Evolutionary conservation across 352 stramenopile genomes (phyloP).

Genomic region (Pythium aphanidermatum): DNA sequence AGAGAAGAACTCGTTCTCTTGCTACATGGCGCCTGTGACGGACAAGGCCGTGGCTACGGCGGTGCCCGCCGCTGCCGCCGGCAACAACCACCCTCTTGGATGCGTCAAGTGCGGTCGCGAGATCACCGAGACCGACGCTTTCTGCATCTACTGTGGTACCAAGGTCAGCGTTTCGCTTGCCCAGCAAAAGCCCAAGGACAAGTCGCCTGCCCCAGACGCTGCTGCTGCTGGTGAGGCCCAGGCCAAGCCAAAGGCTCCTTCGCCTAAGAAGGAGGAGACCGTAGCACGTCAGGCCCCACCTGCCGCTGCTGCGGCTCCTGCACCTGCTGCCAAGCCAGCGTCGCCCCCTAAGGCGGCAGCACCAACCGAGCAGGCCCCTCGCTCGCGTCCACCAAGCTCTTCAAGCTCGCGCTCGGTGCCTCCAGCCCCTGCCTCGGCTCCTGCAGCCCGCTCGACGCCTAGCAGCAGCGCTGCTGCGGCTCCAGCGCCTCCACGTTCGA

Average conservation of each 20-base stretch:
- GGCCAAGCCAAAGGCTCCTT: conserved; percentile 8
- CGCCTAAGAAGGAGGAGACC: too few species aligned
- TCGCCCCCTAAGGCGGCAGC: conserved; percentile 1
- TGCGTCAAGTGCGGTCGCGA: conserved; percentile 77
- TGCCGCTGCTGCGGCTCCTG: conserved; percentile 1
- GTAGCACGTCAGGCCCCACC: conserved; percentile 6
- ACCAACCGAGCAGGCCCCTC: conserved; percentile 12
- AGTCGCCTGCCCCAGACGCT: neutral
- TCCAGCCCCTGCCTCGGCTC: conserved; percentile 18
- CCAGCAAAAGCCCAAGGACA: conserved; percentile 35
- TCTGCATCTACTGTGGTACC: conserved; percentile 87
- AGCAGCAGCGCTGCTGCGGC: neutral
- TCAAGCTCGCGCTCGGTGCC: conserved; percentile 2
- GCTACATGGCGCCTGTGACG: conserved; percentile 57
- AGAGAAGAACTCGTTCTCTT: conserved; percentile 5
- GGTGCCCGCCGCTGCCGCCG: conserved; percentile 11
- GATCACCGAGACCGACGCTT: conserved; percentile 65
- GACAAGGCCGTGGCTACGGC: conserved; percentile 40
- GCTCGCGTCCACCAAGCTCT: conserved; percentile 2
- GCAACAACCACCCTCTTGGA: conserved; percentile 41
- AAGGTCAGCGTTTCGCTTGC: conserved; percentile 67
- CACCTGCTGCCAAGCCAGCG: conserved; percentile 18
- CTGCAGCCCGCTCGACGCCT: neutral
- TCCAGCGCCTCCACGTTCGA: conserved; percentile 12
- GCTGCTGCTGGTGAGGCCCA: neutral